Evolutionary conservation across 768 basidiomycete species (phyloP).

Genomic region (Dioszegia hungarica): DNA sequence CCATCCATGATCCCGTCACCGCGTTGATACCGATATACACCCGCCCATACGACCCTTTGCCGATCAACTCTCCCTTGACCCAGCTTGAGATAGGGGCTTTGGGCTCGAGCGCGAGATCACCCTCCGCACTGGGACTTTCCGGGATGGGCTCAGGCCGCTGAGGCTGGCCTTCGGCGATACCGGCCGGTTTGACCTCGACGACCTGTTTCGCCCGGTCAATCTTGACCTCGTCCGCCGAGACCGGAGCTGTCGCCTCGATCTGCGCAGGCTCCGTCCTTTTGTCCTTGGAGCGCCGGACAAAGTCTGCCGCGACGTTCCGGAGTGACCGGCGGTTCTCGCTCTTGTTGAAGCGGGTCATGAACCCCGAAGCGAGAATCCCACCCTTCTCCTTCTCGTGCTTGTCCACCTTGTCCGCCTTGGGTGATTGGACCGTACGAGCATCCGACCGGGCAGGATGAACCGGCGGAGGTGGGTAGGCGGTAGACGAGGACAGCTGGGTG

Average conservation of each 20-base stretch:
- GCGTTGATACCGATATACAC: conserved; percentile 95
- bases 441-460: conserved; percentile 15
- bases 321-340: conserved; percentile 65
- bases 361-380: neutral
- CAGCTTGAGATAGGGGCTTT: conserved; percentile 52
- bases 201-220: conserved; percentile 70
- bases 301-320: conserved; percentile 66
- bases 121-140: conserved; percentile 31
- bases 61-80: conserved; percentile 96
- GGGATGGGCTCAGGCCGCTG: conserved; percentile 25
- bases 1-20: conserved; percentile 96
- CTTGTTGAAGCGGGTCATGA: conserved; percentile 34
- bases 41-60: conserved; percentile 91
- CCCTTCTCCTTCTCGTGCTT: neutral
- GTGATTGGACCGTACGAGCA: neutral
- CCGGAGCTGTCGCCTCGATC: neutral
- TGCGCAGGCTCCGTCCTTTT: conserved; percentile 53
- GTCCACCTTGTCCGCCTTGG: neutral
- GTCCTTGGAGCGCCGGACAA: conserved; percentile 54
- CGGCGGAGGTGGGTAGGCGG: conserved; percentile 12
- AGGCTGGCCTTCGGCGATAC: conserved; percentile 50
- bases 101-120: neutral
- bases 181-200: conserved; percentile 83
- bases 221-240: conserved; percentile 24
- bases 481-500: neutral